Conservation (phyloP, 192 early-diverging fungal species). For the Coemansia sp. region DNA sequence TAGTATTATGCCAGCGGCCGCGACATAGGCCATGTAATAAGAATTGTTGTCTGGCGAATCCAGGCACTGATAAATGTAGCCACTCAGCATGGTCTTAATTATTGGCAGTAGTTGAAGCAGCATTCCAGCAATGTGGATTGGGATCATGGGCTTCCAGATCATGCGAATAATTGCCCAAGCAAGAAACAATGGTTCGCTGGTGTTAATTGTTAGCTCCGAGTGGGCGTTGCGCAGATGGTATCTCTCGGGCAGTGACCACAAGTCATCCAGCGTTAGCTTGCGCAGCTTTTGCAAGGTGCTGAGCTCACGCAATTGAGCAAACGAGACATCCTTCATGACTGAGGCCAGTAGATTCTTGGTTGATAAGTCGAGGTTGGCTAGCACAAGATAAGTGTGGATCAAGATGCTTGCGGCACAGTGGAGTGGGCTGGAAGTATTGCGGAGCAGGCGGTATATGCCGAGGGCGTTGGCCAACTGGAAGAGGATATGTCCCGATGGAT, state of each 20-base stretch:
- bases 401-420: background rate
- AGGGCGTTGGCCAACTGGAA: conserved; percentile 20
- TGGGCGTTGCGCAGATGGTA: conserved; percentile 8
- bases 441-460: conserved; percentile 14
- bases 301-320: conserved; percentile 16
- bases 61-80: conserved; percentile 24
- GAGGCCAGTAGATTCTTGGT: background rate
- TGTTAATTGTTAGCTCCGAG: conserved; percentile 25
- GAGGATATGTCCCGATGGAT: background rate
- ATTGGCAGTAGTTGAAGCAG: conserved; percentile 5
- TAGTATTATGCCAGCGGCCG: background rate
- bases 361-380: conserved; percentile 8
- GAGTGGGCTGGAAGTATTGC: background rate
- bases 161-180: conserved; percentile 35
- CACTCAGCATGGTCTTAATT: background rate
- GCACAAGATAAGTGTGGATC: conserved; percentile 10
- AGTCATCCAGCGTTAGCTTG: conserved; percentile 19
- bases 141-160: conserved; percentile 42
- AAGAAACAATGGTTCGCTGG: conserved; percentile 32
- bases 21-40: conserved; percentile 9
- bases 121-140: conserved; percentile 13
- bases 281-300: conserved; percentile 14
- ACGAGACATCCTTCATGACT: background rate
- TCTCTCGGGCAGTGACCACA: conserved; percentile 27
- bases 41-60: conserved; percentile 8